A percentile compares a stretch with the other conserved stretches of the same genome.
phyloP scores from a whole-genome alignment of 768 basidiomycete species.

The Candolleomyces efflorescens region DNA sequence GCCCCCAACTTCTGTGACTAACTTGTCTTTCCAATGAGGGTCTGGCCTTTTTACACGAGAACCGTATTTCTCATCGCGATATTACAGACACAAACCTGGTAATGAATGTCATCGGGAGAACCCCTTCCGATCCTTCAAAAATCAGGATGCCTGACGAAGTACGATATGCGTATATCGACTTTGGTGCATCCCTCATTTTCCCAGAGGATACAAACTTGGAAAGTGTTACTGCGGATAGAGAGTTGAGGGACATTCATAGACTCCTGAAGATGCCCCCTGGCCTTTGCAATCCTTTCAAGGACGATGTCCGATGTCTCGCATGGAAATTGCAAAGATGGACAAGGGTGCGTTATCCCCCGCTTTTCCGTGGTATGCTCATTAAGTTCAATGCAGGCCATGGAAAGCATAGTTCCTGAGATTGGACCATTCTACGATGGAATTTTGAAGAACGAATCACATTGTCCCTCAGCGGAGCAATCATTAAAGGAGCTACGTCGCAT shows the following conservation, averaged over 20 bases:
- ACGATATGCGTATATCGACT: slow-evolving; percentile 13
- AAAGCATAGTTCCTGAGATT: too few species aligned
- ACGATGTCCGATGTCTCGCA: slow-evolving; percentile 8
- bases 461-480: too few species aligned
- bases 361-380: too few species aligned
- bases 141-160: neutral
- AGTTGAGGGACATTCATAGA: neutral
- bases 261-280: too few species aligned
- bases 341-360: too few species aligned
- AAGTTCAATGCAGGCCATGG: too few species aligned
- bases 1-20: neutral
- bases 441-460: too few species aligned
- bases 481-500: too few species aligned
- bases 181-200: slow-evolving; percentile 10
- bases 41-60: slow-evolving; percentile 1
- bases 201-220: slow-evolving; percentile 7
- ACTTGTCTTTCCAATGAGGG: neutral
- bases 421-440: too few species aligned
- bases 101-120: neutral
- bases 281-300: slow-evolving; percentile 9
- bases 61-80: slow-evolving; percentile 4
- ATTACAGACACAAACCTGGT: neutral
- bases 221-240: neutral
- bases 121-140: neutral
- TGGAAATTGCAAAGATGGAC: slow-evolving; percentile 1